phyloP scores from a whole-genome alignment of 441 rosid species.

The Flueggea neowawraea region DNA sequence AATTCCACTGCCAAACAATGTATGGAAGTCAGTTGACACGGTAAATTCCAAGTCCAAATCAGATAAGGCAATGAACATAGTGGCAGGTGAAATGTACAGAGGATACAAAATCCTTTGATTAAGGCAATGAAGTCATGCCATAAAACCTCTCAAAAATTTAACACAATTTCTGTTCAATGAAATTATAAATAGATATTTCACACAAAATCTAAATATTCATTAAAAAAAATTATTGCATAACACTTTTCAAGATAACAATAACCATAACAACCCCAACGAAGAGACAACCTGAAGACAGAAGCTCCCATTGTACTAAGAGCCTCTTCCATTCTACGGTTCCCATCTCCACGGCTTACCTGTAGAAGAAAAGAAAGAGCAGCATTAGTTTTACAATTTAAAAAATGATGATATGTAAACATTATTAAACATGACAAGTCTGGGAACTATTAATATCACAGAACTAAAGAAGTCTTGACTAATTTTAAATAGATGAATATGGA shows the following conservation, averaged over 20 bases:
- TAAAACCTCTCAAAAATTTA: too few relatives aligned
- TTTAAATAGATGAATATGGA: not conserved
- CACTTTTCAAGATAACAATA: too few relatives aligned
- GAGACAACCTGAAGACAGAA: constrained; percentile 88
- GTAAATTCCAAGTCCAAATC: not conserved
- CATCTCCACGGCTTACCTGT: constrained; percentile 79
- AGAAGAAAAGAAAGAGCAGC: not conserved
- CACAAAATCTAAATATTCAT: too few relatives aligned
- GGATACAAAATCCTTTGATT: too few relatives aligned
- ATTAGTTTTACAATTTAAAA: not conserved
- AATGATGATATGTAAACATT: constrained; percentile 6
- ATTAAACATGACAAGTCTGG: not conserved
- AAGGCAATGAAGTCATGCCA: too few relatives aligned
- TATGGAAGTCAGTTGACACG: not conserved
- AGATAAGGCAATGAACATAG: too few relatives aligned
- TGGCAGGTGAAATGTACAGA: too few relatives aligned
- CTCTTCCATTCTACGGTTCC: constrained; percentile 77
- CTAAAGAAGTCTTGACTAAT: too few relatives aligned
- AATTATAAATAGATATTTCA: too few relatives aligned
- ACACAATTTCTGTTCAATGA: too few relatives aligned
- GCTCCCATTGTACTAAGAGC: constrained; percentile 96
- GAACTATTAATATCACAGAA: too few relatives aligned
- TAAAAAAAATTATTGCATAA: too few relatives aligned
- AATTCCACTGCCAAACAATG: constrained; percentile 66
- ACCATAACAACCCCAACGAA: not conserved